These are phyloP conservation scores for Galium porrigens DNA, from an alignment of 305 asterid genomes.

Conservation along the genomic window DNA sequence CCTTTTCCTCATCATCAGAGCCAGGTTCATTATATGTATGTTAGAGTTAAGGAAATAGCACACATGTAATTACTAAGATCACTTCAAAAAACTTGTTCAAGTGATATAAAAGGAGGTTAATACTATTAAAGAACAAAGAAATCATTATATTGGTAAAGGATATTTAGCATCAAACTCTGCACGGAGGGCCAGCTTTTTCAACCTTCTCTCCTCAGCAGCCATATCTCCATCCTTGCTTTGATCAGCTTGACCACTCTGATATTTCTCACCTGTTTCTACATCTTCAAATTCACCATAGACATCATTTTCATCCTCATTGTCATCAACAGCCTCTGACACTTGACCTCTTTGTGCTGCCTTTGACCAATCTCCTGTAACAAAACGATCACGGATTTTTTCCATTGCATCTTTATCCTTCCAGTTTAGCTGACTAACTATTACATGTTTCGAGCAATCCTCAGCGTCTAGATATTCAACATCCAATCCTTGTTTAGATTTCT, in stretches of 20 bases:
- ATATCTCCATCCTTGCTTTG: slow-evolving; percentile 25
- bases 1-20: slow-evolving; percentile 50
- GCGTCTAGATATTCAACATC: slow-evolving; percentile 34
- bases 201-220: slow-evolving; percentile 59
- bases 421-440: slow-evolving; percentile 25
- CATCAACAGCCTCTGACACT: slow-evolving; percentile 27
- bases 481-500: slow-evolving; percentile 46
- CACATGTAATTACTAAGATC: neutral
- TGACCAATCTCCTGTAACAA: slow-evolving; percentile 85
- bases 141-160: slow-evolving; percentile 33
- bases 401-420: slow-evolving; percentile 45
- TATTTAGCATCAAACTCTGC: slow-evolving; percentile 84
- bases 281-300: slow-evolving; percentile 82
- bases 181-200: slow-evolving; percentile 73
- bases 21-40: slow-evolving; percentile 45
- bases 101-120: neutral
- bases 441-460: slow-evolving; percentile 76
- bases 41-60: slow-evolving; percentile 45
- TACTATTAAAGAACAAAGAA: slow-evolving; percentile 7
- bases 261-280: slow-evolving; percentile 79
- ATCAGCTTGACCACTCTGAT: slow-evolving; percentile 26
- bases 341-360: slow-evolving; percentile 62
- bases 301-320: slow-evolving; percentile 29
- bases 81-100: neutral
- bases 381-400: slow-evolving; percentile 66